Evolutionary conservation across 106 monocot species (phyloP).

Genomic region (Agapanthus africanus): DNA sequence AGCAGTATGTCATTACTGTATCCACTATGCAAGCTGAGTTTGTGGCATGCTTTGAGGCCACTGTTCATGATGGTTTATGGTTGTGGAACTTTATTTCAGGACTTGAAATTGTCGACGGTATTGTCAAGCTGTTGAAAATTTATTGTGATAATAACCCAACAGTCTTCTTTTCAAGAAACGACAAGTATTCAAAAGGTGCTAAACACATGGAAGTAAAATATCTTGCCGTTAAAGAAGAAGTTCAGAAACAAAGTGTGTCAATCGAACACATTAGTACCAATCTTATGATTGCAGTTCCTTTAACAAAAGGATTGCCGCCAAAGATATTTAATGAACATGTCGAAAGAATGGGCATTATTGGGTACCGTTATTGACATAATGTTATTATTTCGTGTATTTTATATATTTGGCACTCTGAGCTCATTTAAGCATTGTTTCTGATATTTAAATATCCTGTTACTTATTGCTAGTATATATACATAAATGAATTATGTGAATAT

Average conservation of each 20-base stretch:
- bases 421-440: slow-evolving; percentile 1
- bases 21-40: slow-evolving; percentile 15
- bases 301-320: slow-evolving; percentile 10
- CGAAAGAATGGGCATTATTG: slow-evolving; percentile 8
- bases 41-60: slow-evolving; percentile 13
- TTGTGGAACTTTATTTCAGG: slow-evolving; percentile 9
- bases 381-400: background rate
- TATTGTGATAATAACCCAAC: slow-evolving; percentile 10
- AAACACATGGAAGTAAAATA: slow-evolving; percentile 16
- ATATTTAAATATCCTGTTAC: background rate
- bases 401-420: background rate
- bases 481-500: background rate
- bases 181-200: slow-evolving; percentile 12
- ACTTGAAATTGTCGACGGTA: slow-evolving; percentile 5
- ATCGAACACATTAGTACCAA: slow-evolving; percentile 9
- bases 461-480: background rate
- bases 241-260: slow-evolving; percentile 12
- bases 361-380: background rate
- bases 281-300: slow-evolving; percentile 12
- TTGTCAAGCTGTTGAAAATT: slow-evolving; percentile 13
- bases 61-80: background rate
- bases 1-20: background rate
- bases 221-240: slow-evolving; percentile 15
- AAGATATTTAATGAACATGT: slow-evolving; percentile 12
- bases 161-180: slow-evolving; percentile 10